Conservation (phyloP, 495 filamentous ascomycete genomes). For the Hyaloscypha bicolor region DNA sequence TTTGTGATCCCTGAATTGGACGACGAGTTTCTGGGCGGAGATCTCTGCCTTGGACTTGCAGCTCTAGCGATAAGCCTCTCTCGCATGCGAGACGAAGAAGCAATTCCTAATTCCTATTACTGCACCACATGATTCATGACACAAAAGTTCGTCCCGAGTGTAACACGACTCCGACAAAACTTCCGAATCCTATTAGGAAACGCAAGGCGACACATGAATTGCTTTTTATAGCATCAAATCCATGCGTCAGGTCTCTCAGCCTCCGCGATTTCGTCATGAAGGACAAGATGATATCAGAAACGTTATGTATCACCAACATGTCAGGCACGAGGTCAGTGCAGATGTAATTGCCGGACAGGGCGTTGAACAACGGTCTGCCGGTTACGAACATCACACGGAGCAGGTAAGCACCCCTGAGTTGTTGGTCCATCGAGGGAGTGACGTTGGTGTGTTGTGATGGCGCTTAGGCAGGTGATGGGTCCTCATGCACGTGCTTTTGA, state of each 20-base stretch:
- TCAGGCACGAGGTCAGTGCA: neutral
- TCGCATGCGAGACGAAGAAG: conserved; percentile 16
- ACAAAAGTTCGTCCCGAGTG: conserved; percentile 14
- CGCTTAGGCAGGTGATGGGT: conserved; percentile 29
- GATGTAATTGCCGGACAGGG: neutral
- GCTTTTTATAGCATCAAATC: neutral
- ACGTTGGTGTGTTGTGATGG: conserved; percentile 19
- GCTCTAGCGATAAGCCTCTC: neutral
- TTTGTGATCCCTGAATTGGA: neutral
- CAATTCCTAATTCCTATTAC: neutral
- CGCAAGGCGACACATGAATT: neutral
- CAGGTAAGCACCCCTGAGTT: conserved; percentile 5
- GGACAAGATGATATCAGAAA: neutral
- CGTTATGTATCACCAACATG: neutral
- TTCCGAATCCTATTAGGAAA: conserved; percentile 3
- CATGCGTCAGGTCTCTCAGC: neutral
- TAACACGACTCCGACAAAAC: conserved; percentile 1
- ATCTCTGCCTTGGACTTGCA: neutral
- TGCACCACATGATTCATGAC: neutral
- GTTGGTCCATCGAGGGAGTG: neutral
- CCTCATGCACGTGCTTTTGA: conserved; percentile 22
- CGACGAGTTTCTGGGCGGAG: neutral
- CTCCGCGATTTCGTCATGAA: neutral
- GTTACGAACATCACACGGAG: neutral
- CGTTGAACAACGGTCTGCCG: neutral